These are phyloP conservation scores for Coemansia sp. DNA, from an alignment of 371 early-diverging fungal genomes.

Conservation along the genomic window DNA sequence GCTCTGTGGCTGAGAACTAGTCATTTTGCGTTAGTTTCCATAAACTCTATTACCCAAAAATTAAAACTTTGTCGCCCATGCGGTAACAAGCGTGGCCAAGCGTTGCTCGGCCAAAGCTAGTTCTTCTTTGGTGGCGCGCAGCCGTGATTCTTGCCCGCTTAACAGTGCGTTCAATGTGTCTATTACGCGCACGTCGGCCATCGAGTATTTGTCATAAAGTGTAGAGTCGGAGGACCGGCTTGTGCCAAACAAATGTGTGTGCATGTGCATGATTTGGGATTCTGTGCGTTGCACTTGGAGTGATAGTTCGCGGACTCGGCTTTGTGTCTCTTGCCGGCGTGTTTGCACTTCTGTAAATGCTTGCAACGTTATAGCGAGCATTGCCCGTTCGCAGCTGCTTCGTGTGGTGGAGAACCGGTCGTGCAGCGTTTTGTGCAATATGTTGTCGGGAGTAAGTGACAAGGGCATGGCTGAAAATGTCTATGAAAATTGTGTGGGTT, in stretches of 20 bases:
- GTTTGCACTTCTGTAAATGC: slow-evolving; percentile 11
- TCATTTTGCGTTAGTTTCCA: too few species aligned
- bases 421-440: slow-evolving; percentile 33
- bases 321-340: slow-evolving; percentile 24
- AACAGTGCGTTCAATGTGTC: slow-evolving; percentile 12
- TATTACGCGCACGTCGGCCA: slow-evolving; percentile 11
- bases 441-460: slow-evolving; percentile 17
- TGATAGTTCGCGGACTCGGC: slow-evolving; percentile 19
- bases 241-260: neutral
- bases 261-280: slow-evolving; percentile 15
- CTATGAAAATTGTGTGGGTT: too few species aligned
- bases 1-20: slow-evolving; percentile 40
- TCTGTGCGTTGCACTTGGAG: slow-evolving; percentile 28
- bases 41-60: too few species aligned
- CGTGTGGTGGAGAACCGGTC: slow-evolving; percentile 31
- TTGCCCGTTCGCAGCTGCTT: slow-evolving; percentile 21
- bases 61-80: slow-evolving; percentile 24
- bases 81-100: slow-evolving; percentile 8
- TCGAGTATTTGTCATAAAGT: slow-evolving; percentile 1
- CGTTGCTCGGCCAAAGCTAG: slow-evolving; percentile 23
- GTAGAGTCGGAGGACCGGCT: neutral
- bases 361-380: slow-evolving; percentile 28
- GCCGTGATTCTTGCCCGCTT: slow-evolving; percentile 19
- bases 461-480: neutral
- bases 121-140: slow-evolving; percentile 23